Evolutionary conservation across 1,284 basidiomycete genomes (phyloP), one percentile per base, ranked within the genome.

Genomic region (Boletus smithii): DNA sequence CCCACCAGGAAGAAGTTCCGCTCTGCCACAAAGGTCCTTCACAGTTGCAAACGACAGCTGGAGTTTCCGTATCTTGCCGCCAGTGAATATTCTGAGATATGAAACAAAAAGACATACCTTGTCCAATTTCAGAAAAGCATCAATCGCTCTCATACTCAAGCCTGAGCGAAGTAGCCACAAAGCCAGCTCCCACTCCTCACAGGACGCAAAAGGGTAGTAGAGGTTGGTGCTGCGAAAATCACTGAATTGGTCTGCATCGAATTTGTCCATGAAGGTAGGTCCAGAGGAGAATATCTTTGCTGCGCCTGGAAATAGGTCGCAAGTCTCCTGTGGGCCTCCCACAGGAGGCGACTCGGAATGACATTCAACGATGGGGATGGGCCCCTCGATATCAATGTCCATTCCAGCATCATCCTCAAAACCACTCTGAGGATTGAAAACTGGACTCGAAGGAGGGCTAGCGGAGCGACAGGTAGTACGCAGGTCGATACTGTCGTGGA

Each of bases 1-100:
- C 6, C 50, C 50, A 22, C 32, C 31, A 17, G 50, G 50, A 16
- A 52, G 50, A 13, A 45, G 32, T 27, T 52, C 39, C 1, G 40
- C 39, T 31, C 16, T 14, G 3, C 27, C 32, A 23, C 17, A 22
- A 6, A 52, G 39, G 6, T 45, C 42, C 27, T 42, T 44, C 11
- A 22, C 50, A 2, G 23, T 45, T 17, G 42, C 27, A 24, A 52
- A 52, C 9, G 42, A 48, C 4, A 51, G 29, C 16, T 26, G 31
- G 4, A 44, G 26, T 22, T n/a, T 16, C 5, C 4, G 1, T 9
- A 42, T 20, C 38, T 39, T n/a, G n/a, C n/a, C n/a, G n/a, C n/a
- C n/a, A n/a, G n/a, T n/a, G n/a, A n/a, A n/a, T n/a, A n/a, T n/a
- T n/a, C 26, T 26, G 37, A 40, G 11, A 23, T 24, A n/a, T 8